Base-by-base conservation (phyloP, 371 early-diverging fungal species). In the Parasitella parasitica region DNA sequence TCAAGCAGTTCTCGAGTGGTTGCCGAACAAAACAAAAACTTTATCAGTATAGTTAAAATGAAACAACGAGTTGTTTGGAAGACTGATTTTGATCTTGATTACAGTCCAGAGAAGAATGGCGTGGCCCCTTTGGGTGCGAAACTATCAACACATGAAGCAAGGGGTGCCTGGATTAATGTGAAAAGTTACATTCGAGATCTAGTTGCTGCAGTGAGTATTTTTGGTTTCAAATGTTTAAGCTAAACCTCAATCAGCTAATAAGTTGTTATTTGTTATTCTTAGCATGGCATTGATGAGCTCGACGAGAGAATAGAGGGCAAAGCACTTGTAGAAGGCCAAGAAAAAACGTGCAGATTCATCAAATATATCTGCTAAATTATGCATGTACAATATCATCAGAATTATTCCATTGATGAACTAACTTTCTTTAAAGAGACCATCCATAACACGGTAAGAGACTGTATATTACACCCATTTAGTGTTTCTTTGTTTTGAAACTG, bases 401-500 rank as follows among this genome's bases (percentile, higher is more conserved):
- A 54, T 50, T 52, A 65, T 51, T 59, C 38, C 54, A 50, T 41
- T 65, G 56, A 59, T 59, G 50, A 59, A 20, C 60, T 59, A 59
- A 55, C 27, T 51, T 59, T 41, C 51, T n/a, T 13, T n/a, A 38
- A 64, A 64, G 55, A 59, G 50, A 37, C 65, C n/a, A n/a, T 59
- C 59, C 16, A 54, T 60, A 28, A 41, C 66, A 59, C 38, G 6
- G 24, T 59, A 56, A 22, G 66, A 65, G 50, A 1, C 32, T 24
- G 60, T 65, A 35, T 65, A 59, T 51, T 60, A 65, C 24, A 65
- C 59, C 51, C 59, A 56, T 28, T 51, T 65, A 57, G 39, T 50
- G 28, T 65, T 59, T 56, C 56, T 56, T 55, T 59, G 38, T 28
- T 37, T 65, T 16, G 41, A 65, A 55, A 49, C 54, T n/a, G 50